Evolutionary conservation across 176 grass and related monocot genomes (phyloP).

Genomic region (Paspalum vaginatum): DNA sequence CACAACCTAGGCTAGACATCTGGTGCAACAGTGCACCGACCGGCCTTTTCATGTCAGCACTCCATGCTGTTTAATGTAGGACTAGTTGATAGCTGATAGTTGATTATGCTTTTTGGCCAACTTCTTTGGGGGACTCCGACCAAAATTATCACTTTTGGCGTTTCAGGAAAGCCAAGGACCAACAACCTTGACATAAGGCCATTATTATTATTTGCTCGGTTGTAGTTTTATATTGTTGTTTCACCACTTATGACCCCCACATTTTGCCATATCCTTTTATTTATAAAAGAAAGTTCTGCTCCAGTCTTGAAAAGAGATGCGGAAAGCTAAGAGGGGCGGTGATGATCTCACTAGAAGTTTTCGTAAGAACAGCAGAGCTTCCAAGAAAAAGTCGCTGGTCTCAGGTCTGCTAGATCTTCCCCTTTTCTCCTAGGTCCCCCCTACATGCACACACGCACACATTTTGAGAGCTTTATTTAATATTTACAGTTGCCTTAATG

Average conservation of each 20-base stretch:
- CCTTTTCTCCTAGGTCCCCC: background rate
- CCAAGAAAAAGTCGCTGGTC: background rate
- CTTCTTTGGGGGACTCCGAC: too few relatives aligned
- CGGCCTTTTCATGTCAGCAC: too few relatives aligned
- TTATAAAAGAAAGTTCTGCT: background rate
- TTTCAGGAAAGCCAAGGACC: background rate
- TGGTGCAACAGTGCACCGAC: too few relatives aligned
- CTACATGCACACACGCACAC: too few relatives aligned
- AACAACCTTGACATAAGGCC: background rate
- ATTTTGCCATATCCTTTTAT: too few relatives aligned
- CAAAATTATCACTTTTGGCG: too few relatives aligned
- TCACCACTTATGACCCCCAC: background rate
- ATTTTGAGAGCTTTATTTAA: background rate
- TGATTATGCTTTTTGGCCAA: too few relatives aligned
- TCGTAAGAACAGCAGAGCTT: background rate
- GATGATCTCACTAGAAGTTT: background rate
- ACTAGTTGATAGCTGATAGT: too few relatives aligned
- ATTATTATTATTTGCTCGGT: background rate
- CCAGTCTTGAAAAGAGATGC: constrained; percentile 9
- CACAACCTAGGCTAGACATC: too few relatives aligned
- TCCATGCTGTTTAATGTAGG: too few relatives aligned
- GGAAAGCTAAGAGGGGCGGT: background rate
- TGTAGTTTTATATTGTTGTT: background rate
- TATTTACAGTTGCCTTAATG: background rate
- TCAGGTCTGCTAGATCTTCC: background rate